phyloP scores from a whole-genome alignment of 495 filamentous ascomycete genomes.

The Umbilicaria muhlenbergii region DNA sequence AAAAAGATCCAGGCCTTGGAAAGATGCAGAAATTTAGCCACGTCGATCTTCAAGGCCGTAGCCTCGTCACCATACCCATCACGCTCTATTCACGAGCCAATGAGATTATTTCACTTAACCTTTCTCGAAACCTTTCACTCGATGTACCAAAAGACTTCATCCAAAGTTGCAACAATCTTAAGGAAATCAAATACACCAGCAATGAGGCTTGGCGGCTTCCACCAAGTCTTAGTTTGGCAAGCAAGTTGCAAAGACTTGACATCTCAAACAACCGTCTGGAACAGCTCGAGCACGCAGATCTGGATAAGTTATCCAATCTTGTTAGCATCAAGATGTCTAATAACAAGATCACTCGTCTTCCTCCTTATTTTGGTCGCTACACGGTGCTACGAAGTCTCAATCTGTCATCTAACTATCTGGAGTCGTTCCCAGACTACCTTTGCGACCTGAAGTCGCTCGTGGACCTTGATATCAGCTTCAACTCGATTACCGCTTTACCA shows the following conservation, averaged over 20 bases:
- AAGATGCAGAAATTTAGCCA: conserved; percentile 82
- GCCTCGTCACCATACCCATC: conserved; percentile 89
- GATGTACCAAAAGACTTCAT: conserved; percentile 96
- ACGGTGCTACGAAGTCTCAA: conserved; percentile 64
- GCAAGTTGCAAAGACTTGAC: conserved; percentile 72
- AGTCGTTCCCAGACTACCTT: conserved; percentile 69
- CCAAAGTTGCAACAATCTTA: conserved; percentile 73
- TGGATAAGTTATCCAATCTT: conserved; percentile 54
- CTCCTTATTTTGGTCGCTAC: conserved; percentile 67
- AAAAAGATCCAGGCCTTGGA: conserved; percentile 62
- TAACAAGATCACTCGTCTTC: conserved; percentile 66
- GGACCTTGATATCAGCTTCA: conserved; percentile 96
- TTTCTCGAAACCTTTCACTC: conserved; percentile 80
- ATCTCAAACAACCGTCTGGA: conserved; percentile 89
- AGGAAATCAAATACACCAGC: conserved; percentile 86
- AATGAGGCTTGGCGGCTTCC: conserved; percentile 87
- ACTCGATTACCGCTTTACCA: conserved; percentile 62
- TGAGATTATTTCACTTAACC: conserved; percentile 88
- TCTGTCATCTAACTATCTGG: conserved; percentile 81
- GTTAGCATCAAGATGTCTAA: conserved; percentile 87
- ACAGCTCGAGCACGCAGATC: conserved; percentile 65
- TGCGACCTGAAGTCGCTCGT: conserved; percentile 69
- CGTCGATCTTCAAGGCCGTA: conserved; percentile 81
- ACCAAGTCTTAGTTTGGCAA: conserved; percentile 67
- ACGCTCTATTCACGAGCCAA: conserved; percentile 76